phyloP scores from a whole-genome alignment of 2,329 filamentous ascomycete genomes.

The Elsinoe ampelina region DNA sequence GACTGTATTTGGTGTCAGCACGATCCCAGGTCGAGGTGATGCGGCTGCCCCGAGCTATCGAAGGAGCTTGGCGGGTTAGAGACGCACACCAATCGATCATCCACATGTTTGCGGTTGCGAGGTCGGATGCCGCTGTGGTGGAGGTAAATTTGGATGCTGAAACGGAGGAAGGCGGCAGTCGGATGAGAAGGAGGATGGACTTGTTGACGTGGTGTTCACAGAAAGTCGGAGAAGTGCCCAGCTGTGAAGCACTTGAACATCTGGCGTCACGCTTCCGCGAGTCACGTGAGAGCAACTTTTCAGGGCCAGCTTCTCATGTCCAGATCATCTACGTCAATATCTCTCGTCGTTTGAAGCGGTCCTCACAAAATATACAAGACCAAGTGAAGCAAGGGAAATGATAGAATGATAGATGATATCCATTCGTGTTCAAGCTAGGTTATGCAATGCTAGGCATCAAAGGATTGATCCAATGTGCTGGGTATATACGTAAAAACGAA shows the following conservation, averaged over 20 bases:
- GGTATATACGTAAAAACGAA: slow-evolving; percentile 12
- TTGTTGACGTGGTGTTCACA: not conserved
- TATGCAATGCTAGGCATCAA: slow-evolving; percentile 8
- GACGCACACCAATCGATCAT: slow-evolving; percentile 87
- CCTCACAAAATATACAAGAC: not conserved
- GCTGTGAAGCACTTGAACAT: not conserved
- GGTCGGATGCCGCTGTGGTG: not conserved
- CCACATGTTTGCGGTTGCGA: slow-evolving; percentile 55
- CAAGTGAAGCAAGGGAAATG: not conserved
- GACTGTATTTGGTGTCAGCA: slow-evolving; percentile 43
- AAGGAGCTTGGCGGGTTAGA: slow-evolving; percentile 17
- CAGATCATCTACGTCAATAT: too few relatives aligned
- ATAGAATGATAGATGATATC: not conserved
- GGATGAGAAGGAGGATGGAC: not conserved
- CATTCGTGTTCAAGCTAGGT: slow-evolving; percentile 1
- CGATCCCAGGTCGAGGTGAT: slow-evolving; percentile 11
- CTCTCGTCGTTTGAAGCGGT: too few relatives aligned
- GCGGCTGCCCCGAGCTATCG: slow-evolving; percentile 15
- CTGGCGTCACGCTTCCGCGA: slow-evolving; percentile 14
- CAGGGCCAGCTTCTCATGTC: not conserved
- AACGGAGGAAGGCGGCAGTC: not conserved
- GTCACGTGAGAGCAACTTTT: not conserved
- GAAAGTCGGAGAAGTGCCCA: slow-evolving; percentile 2
- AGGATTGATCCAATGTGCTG: slow-evolving; percentile 1
- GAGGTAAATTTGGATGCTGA: not conserved